Evolutionary conservation across 176 grass and related monocot genomes (phyloP), one percentile per base, ranked within the genome.

Genomic region (Musa schizocarpa): DNA sequence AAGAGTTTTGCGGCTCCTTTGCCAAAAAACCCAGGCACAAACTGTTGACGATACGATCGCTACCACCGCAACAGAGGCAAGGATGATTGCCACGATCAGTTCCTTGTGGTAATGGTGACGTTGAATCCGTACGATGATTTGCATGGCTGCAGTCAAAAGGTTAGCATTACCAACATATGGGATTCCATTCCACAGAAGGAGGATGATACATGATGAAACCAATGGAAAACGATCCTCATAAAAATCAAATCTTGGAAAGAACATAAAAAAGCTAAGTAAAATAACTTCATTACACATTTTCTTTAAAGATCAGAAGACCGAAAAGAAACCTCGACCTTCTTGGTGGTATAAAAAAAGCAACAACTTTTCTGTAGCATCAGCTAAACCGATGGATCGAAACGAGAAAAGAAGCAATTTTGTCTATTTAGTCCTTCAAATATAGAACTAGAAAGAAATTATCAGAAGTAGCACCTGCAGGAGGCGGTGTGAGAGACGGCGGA

Each of bases 21-120:
- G 82, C 95, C 95, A 94, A 24, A 94, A 70, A 65, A 85, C 71
- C 82, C 86, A 94, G 13, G 86, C 90, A 26, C 87, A 99, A 73
- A 84, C 0, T 19, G 78, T 85, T 11, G 90, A 94, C 54, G 88
- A 50, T 56, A 94, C 67, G 80, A 94, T 89, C 76, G 86, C 84
- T 65, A 80, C 48, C 70, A 88, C 77, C 21, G 95, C 90, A 78
- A 91, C 17, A 34, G 80, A 87, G 63, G 84, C 79, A 70, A 99
- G 80, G 17, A 77, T 82, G 68, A 81, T 77, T 68, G 90, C 88
- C 55, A 94, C 59, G 57, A 86, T 54, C 69, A 99, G 82, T 86
- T 94, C 88, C 1, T 86, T 84, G 84, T 93, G 86, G 76, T 84
- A 89, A 77, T 89, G 95, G 43, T 72, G 84, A 53, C 56, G 86